A percentile compares a stretch with the other conserved stretches of the same genome.
Conservation (phyloP, 73 alveolate species). For the Paramecium biaurelia region DNA sequence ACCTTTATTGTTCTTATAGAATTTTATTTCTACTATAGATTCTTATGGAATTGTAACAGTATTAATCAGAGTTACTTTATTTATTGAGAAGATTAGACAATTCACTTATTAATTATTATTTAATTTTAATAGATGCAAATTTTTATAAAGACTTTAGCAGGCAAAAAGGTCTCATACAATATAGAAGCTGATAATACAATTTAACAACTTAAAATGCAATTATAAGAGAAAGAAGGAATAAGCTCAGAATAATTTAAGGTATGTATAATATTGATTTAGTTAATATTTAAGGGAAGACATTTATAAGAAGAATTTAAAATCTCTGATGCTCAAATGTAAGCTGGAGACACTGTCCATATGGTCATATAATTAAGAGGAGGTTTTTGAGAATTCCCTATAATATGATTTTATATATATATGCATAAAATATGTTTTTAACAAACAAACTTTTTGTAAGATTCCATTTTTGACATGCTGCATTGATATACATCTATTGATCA, state of each 20-base stretch:
- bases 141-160: slow-evolving; percentile 32
- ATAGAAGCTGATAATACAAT: slow-evolving; percentile 43
- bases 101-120: not conserved
- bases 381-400: not conserved
- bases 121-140: not conserved
- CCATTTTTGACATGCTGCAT: not conserved
- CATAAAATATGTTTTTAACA: not conserved
- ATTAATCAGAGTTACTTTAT: not conserved
- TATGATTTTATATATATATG: not conserved
- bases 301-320: not conserved
- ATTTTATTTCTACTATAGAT: no score
- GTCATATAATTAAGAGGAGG: slow-evolving; percentile 43
- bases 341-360: slow-evolving; percentile 56
- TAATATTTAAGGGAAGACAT: slow-evolving; percentile 19
- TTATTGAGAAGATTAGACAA: not conserved
- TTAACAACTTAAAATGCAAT: slow-evolving; percentile 27
- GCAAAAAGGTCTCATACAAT: slow-evolving; percentile 36
- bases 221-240: slow-evolving; percentile 42
- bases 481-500: not conserved
- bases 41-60: not conserved
- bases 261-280: not conserved
- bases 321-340: slow-evolving; percentile 26
- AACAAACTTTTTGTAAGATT: not conserved
- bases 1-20: no score
- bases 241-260: slow-evolving; percentile 45